phyloP scores from a whole-genome alignment of 164 flowering plant genomes.

The Houttuynia cordata region DNA sequence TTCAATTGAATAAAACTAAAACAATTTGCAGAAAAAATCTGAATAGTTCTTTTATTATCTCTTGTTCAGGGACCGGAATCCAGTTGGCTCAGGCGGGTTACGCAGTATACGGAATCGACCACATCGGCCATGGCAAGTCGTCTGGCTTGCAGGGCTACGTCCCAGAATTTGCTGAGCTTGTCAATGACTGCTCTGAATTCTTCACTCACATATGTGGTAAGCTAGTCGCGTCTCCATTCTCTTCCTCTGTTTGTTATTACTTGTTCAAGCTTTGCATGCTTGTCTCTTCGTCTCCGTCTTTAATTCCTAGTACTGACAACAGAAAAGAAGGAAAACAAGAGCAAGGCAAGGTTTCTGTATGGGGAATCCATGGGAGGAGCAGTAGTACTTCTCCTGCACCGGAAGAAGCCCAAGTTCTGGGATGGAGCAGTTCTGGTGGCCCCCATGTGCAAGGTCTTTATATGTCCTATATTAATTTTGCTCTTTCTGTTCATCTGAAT shows the following conservation, averaged over 20 bases:
- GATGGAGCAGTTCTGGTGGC: slow-evolving; percentile 84
- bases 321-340: slow-evolving; percentile 53
- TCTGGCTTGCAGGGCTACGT: slow-evolving; percentile 51
- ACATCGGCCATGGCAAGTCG: slow-evolving; percentile 90
- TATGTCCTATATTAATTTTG: too few relatives aligned
- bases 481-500: too few relatives aligned
- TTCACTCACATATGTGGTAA: slow-evolving; percentile 51
- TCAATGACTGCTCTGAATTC: slow-evolving; percentile 48
- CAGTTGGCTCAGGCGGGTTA: slow-evolving; percentile 66
- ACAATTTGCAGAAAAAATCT: too few relatives aligned
- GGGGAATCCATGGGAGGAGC: slow-evolving; percentile 99
- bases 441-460: slow-evolving; percentile 97
- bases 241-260: not conserved
- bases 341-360: slow-evolving; percentile 43
- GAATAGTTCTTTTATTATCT: not conserved
- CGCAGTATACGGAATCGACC: slow-evolving; percentile 75
- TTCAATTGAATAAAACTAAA: not conserved
- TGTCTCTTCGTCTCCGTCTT: not conserved
- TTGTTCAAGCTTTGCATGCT: not conserved
- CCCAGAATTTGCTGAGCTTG: slow-evolving; percentile 42
- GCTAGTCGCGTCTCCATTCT: not conserved
- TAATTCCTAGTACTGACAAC: slow-evolving; percentile 2
- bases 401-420: slow-evolving; percentile 59
- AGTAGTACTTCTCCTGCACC: slow-evolving; percentile 49
- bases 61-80: slow-evolving; percentile 40